phyloP scores from a whole-genome alignment of 1,284 basidiomycete genomes.

The Cryptococcus sp. region DNA sequence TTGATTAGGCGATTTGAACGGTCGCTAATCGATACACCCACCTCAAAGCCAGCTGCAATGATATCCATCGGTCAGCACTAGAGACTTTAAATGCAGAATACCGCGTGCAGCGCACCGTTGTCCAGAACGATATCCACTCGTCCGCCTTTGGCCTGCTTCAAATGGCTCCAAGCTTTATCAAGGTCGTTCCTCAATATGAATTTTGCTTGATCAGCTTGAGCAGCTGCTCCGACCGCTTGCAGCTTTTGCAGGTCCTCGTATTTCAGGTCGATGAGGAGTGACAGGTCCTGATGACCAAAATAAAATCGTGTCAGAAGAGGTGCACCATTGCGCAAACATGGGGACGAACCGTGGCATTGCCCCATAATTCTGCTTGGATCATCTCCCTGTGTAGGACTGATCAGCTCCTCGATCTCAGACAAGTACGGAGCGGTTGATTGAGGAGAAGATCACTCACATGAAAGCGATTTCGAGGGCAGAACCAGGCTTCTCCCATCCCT shows the following conservation, averaged over 20 bases:
- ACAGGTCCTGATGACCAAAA: constrained; percentile 41
- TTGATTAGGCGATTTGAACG: background rate
- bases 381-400: constrained; percentile 40
- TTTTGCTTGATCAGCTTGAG: constrained; percentile 69
- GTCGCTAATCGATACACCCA: constrained; percentile 33
- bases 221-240: constrained; percentile 76
- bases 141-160: constrained; percentile 61
- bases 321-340: background rate
- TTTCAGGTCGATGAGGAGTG: constrained; percentile 52
- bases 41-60: constrained; percentile 82
- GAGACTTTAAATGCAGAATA: too few relatives aligned
- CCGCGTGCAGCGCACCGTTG: constrained; percentile 63
- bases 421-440: background rate
- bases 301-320: background rate
- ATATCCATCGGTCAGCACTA: background rate
- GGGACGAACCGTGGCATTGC: constrained; percentile 48
- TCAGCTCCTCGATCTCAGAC: background rate
- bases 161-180: constrained; percentile 69
- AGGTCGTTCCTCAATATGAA: constrained; percentile 87
- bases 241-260: constrained; percentile 76
- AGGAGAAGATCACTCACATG: constrained; percentile 33
- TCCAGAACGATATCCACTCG: constrained; percentile 88
- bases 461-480: constrained; percentile 51
- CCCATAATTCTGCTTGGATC: constrained; percentile 53
- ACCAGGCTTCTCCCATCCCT: constrained; percentile 32